Evolutionary conservation across 2,329 filamentous ascomycete genomes (phyloP), one percentile per base, ranked within the genome.

Genomic region (Leptographium galeiforme): DNA sequence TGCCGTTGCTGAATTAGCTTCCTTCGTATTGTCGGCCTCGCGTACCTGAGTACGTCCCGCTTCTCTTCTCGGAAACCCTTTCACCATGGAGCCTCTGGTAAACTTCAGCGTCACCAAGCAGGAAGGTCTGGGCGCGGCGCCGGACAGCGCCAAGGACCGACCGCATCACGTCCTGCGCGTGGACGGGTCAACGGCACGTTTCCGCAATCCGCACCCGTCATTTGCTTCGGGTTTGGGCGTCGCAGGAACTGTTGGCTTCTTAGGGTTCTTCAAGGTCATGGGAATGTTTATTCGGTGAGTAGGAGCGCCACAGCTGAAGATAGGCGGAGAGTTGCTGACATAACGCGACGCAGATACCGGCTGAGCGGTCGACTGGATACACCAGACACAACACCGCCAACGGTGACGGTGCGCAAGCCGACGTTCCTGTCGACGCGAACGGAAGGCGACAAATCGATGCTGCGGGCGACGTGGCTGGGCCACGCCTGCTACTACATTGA

Each of bases 401-500:
- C 82, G 0, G 80, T 93, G 12, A 70, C 78, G 3, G 79, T 91
- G 18, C 76, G 74, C 53, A 78, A 76, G 57, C 87, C 89, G 0
- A 63, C 72, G 6, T 91, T 91, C 66, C 74, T 87, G 11, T 68
- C 79, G 1, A 71, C 71, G 14, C 79, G 87, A 53, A 38, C 12
- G 14, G 25, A 18, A 8, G 14, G 18, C 44, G 11, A 49, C 25
- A 36, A 19, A n/a, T 10, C 33, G 14, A 70, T 69, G 13, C 61
- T 97, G 30, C 82, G 89, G 52, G 87, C 90, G 38, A 97, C 91
- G 43, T 96, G 91, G 91, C 81, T 97, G 2, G 91, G 91, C 39
- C 91, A 97, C 67, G 90, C 91, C 4, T 95, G 89, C 71, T 95
- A 89, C 71, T 90, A 88, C 63, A 81, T 95, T 60, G 91, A 96